phyloP scores from a whole-genome alignment of 2,329 filamentous ascomycete species.

The Botrytis elliptica region DNA sequence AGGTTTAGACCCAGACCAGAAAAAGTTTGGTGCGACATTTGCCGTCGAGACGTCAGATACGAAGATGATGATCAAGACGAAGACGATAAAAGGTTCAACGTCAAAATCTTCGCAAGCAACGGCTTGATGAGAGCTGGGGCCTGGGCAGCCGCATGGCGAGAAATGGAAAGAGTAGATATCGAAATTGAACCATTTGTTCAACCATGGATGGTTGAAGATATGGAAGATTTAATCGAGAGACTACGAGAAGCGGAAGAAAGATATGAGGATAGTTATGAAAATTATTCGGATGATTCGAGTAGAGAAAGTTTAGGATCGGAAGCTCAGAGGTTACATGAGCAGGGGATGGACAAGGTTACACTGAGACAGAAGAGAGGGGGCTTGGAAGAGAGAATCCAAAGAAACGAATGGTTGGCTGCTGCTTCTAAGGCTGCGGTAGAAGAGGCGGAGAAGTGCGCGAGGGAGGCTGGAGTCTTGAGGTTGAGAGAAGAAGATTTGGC shows the following conservation, averaged over 20 bases:
- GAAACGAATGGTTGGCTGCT: background rate
- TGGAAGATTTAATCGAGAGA: slow-evolving; percentile 52
- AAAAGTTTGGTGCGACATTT: slow-evolving; percentile 40
- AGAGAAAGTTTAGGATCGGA: slow-evolving; percentile 19
- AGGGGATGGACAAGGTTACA: slow-evolving; percentile 20
- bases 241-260: slow-evolving; percentile 17
- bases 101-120: slow-evolving; percentile 93
- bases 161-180: slow-evolving; percentile 98
- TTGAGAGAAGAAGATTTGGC: background rate
- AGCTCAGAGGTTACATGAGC: slow-evolving; percentile 24
- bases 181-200: slow-evolving; percentile 78
- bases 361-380: background rate
- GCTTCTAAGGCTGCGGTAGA: slow-evolving; percentile 5
- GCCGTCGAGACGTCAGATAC: slow-evolving; percentile 36
- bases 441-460: background rate
- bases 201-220: slow-evolving; percentile 54
- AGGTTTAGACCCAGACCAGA: slow-evolving; percentile 1
- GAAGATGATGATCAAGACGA: slow-evolving; percentile 30
- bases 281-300: slow-evolving; percentile 27
- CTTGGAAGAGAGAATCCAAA: background rate
- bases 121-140: slow-evolving; percentile 89
- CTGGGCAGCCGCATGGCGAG: slow-evolving; percentile 91
- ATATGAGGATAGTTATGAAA: slow-evolving; percentile 31
- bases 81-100: slow-evolving; percentile 56
- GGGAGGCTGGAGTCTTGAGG: background rate